Base-by-base conservation (phyloP, 2,329 filamentous ascomycete species). In the Phyllosticta ampelicida region DNA sequence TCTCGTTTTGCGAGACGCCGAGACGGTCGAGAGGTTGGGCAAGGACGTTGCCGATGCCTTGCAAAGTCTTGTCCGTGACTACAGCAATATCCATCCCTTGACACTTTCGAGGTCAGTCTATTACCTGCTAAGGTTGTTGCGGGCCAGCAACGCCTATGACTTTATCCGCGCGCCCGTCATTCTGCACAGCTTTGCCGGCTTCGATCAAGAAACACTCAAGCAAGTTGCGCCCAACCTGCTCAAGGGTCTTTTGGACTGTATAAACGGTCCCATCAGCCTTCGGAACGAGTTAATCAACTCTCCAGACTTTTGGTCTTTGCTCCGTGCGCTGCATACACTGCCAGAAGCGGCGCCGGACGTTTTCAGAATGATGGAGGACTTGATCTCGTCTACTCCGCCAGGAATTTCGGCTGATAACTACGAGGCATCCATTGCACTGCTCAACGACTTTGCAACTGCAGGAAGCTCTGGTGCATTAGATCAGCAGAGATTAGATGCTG, bases 391-490 rank as follows among this genome's bases (percentile, higher is more conserved):
- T 2, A 80, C 83, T n/a, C 86, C 86, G 18, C 85, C 88, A 13
- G 87, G 91, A 5, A 88, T 99, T 54, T 92, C 90, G 60, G 89
- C 91, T 21, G 94, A 97, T 68, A 99, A 99, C 65, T 99, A 97
- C 66, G 90, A 96, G 68, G 86, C 89, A 20, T 87, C 89, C 3
- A 86, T 99, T 57, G 79, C 81, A 28, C 77, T 99, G 20, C 80
- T 96, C 21, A 95, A 95, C 65, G 87, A 92, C 61, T 97, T 97
- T 72, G 90, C 94, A 2, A 87, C 86, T 6, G 86, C 88, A 26
- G 91, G 87, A 51, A 88, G 86, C 64, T 77, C 91, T 9, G 86
- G 86, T 8, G 84, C 86, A 9, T 73, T 80, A 3, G 78, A 84
- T 36, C 87, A 95, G 69, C 86, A 89, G 63, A 81, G 84, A 63